Conservation (phyloP, 148 eudicot genomes). For the Talinum fruticosum region DNA sequence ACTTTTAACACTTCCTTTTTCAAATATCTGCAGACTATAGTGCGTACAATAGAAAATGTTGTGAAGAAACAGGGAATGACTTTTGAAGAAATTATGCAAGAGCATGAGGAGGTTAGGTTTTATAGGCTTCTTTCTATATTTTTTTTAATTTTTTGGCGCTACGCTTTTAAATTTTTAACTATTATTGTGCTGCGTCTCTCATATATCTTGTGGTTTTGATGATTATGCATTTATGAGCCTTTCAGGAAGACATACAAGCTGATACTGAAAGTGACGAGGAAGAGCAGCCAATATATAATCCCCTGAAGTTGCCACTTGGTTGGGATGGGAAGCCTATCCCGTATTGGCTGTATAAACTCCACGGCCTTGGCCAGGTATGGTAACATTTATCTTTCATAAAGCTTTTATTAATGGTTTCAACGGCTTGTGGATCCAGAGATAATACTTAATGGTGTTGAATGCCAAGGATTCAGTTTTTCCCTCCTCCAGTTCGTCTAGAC, state of each 20-base stretch:
- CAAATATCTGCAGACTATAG: constrained; percentile 58
- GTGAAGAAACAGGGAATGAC: constrained; percentile 95
- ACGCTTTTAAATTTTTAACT: background rate
- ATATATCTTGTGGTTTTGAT: constrained; percentile 1
- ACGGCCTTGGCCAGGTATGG: constrained; percentile 97
- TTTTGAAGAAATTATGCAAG: constrained; percentile 61
- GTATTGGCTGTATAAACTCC: constrained; percentile 96
- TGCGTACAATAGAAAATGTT: constrained; percentile 78
- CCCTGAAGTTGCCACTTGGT: constrained; percentile 94
- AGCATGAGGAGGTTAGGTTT: constrained; percentile 65
- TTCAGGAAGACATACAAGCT: constrained; percentile 84
- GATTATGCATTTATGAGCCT: constrained; percentile 20
- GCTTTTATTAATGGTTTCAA: background rate
- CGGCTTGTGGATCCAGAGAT: background rate
- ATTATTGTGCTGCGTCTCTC: background rate
- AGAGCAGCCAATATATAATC: constrained; percentile 94
- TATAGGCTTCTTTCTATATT: background rate
- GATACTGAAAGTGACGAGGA: constrained; percentile 96
- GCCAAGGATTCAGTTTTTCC: background rate
- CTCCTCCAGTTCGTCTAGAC: too few species aligned
- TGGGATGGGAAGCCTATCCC: constrained; percentile 99
- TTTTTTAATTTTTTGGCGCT: background rate
- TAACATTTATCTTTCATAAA: background rate
- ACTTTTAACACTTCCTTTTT: constrained; percentile 1
- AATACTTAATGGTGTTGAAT: background rate